Base-by-base conservation (phyloP, 73 alveolate species). In the Uronychia setigera region DNA sequence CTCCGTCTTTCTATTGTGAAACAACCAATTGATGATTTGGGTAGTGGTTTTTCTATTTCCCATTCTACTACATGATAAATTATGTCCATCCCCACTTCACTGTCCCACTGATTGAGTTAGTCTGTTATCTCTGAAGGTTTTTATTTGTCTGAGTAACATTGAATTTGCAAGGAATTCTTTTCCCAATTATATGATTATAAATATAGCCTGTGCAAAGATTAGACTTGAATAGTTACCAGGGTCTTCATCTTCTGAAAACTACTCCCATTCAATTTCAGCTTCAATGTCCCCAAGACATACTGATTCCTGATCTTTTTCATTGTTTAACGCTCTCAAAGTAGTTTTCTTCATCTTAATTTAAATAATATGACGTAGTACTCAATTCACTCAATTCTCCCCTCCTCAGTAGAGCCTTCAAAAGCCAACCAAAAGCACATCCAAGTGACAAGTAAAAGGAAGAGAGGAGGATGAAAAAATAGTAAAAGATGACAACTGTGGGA, bases 401-500 rank as follows among this genome's bases (percentile, higher is more conserved):
- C 67, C 5, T 19, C 67, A 46, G 67, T 19, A 5, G 67, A 46
- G 67, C n/a, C 19, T 19, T 46, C 5, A 46, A 19, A 46, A 11
- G 67, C n/a, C n/a, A n/a, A n/a, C n/a, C n/a, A 46, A 19, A 46
- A 46, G 19, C n/a, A 19, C n/a, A 19, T 46, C 5, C n/a, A 19
- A 46, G 19, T 11, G 67, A 46, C n/a, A 46, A 46, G 19, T 46
- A 46, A 19, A 19, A 46, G 19, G 67, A 46, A 19, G 67, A 11
- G 67, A 19, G 67, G 67, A 11, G 67, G 67, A 46, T 77, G 59
- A 31, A 29, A 0, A 0, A 32, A 0, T 26, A 32, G n/a, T 35
- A 78, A 83, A 46, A 83, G 9, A 31, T 83, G 91, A 83, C 35
- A 35, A 83, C 26, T 76, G 91, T 83, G 91, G 91, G 91, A 83